phyloP scores from a whole-genome alignment of 129 eudicot species.

The Lonicera japonica region DNA sequence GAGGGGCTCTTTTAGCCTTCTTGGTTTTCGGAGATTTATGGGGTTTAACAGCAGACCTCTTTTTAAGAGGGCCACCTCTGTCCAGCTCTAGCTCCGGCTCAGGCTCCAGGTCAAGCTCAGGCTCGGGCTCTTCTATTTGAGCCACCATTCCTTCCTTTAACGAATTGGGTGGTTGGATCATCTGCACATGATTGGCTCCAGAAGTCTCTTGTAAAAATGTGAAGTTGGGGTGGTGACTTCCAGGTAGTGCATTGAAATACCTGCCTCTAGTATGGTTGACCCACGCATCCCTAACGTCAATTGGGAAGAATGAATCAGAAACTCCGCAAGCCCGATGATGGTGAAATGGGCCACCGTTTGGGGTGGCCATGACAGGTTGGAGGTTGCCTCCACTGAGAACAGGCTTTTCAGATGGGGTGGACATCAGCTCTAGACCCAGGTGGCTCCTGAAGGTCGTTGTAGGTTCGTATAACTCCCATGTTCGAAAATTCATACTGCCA shows the following conservation, averaged over 20 bases:
- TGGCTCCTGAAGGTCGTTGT: conserved; percentile 8
- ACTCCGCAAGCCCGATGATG: conserved; percentile 29
- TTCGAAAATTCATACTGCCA: conserved; percentile 20
- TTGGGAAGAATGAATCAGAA: conserved; percentile 20
- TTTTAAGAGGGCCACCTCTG: conserved; percentile 2
- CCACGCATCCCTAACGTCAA: conserved; percentile 21
- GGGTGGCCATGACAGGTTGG: conserved; percentile 10
- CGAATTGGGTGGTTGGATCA: conserved; percentile 13
- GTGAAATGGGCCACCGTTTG: conserved; percentile 23
- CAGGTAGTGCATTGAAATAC: conserved; percentile 16
- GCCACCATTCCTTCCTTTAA: conserved; percentile 10
- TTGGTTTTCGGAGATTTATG: conserved; percentile 16
- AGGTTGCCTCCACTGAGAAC: conserved; percentile 7
- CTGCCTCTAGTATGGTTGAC: conserved; percentile 18
- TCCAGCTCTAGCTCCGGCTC: conserved; percentile 4
- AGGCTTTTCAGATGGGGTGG: conserved; percentile 22
- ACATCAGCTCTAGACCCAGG: conserved; percentile 25
- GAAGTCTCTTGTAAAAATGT: conserved; percentile 24
- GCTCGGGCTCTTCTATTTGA: conserved; percentile 9
- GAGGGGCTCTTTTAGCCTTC: conserved; percentile 25
- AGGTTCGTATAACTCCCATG: conserved; percentile 21
- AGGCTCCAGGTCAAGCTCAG: neutral
- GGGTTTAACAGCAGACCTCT: conserved; percentile 18
- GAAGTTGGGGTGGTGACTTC: conserved; percentile 14
- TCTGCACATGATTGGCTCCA: conserved; percentile 17